A percentile compares a stretch with the other conserved stretches of the same genome.
phyloP scores from a whole-genome alignment of 345 rosid species.

The Citrus australasica region DNA sequence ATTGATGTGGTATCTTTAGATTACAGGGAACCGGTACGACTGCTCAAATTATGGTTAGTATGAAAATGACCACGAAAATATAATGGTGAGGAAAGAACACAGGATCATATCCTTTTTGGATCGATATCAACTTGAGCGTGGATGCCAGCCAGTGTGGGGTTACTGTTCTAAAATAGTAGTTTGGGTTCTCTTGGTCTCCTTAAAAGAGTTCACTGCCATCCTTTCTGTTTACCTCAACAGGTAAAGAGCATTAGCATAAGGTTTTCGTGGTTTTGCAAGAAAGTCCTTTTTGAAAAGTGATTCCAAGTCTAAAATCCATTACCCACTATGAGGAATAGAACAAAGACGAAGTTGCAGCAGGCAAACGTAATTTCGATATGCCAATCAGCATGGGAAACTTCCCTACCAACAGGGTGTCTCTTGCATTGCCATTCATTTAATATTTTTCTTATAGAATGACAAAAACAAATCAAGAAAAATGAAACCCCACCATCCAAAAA shows the following conservation, averaged over 20 bases:
- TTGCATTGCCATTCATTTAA: not conserved
- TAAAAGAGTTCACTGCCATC: constrained; percentile 12
- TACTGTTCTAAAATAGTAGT: not conserved
- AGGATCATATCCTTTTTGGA: not conserved
- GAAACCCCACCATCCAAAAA: not conserved
- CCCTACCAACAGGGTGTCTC: not conserved
- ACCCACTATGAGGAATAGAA: not conserved
- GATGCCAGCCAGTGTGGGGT: not conserved
- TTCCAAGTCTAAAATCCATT: not conserved
- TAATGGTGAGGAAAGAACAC: not conserved
- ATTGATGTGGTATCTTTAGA: not conserved
- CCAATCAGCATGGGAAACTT: not conserved
- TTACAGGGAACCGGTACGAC: too few relatives aligned
- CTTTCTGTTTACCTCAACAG: not conserved
- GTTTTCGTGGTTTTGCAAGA: not conserved
- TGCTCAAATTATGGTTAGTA: not conserved
- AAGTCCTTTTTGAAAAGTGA: not conserved
- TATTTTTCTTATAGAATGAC: not conserved
- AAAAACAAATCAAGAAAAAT: not conserved
- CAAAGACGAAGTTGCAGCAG: not conserved
- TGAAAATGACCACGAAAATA: not conserved
- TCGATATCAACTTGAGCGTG: too few relatives aligned
- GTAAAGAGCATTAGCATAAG: not conserved
- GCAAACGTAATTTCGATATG: not conserved
- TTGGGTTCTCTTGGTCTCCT: constrained; percentile 19